Base-by-base conservation (phyloP, 306 rosid species). In the Bauhinia variegata region DNA sequence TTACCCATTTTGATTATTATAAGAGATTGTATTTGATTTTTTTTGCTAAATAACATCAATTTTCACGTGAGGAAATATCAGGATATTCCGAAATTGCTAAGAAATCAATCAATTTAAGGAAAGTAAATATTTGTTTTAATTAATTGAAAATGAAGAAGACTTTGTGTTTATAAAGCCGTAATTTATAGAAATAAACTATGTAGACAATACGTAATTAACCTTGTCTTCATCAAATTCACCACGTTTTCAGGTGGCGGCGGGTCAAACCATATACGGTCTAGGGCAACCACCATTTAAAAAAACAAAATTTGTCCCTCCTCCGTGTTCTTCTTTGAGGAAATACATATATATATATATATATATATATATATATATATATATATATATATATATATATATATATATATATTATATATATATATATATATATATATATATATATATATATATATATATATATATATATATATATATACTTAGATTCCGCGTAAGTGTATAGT, bases 231-330 rank as follows among this genome's bases (percentile, higher is more conserved):
- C 17, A 47, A 47, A 47, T 47, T 47, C 19, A 13, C 9, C 6
- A 36, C 19, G 14, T 47, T 47, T 47, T 47, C 18, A 14, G 52
- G 17, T 47, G 52, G 52, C 52, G 52, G 52, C 52, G 52, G 52
- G 52, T 47, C 52, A 18, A 13, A 47, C 18, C 14, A 18, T 47
- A 23, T 23, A 47, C 14, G 8, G n/a, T 47, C 19, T 47, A 47
- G 52, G 52, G 19, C 18, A 47, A 47, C 14, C 19, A 47, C 47
- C 8, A 7, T 10, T 11, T 11, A 4, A 41, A 11, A 11, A 41
- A 11, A 9, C 10, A 41, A 10, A 1, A 7, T 8, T 41, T 41
- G 7, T 36, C 9, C 9, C 1, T 36, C 9, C 9, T 36, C n/a
- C n/a, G n/a, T n/a, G n/a, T n/a, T n/a, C n/a, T n/a, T n/a, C n/a